A percentile compares a stretch with the other conserved stretches of the same genome.
Conservation (phyloP, 2,329 filamentous ascomycete genomes). For the Penicillium expansum region DNA sequence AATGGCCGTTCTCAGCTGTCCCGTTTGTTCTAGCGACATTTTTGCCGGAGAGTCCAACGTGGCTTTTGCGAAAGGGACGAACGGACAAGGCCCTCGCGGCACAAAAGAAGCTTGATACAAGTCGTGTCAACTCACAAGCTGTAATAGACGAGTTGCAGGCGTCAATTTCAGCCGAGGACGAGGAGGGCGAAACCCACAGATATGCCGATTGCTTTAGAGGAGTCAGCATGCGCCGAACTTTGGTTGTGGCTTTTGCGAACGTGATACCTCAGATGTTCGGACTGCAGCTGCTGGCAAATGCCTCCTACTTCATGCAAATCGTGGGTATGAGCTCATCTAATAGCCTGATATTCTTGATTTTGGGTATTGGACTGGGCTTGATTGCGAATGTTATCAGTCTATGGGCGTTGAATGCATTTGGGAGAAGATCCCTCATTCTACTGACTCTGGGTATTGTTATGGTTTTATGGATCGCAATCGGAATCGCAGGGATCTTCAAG, state of each 20-base stretch:
- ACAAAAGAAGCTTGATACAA: conserved; percentile 13
- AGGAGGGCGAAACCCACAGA: conserved; percentile 30
- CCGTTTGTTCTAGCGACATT: conserved; percentile 45
- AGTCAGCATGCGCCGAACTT: conserved; percentile 20
- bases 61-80: conserved; percentile 43
- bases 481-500: conserved; percentile 45
- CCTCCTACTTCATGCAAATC: conserved; percentile 37
- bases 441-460: conserved; percentile 31
- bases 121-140: not conserved
- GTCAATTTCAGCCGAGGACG: conserved; percentile 40
- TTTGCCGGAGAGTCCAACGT: conserved; percentile 52
- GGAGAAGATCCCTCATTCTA: conserved; percentile 41
- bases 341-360: conserved; percentile 44
- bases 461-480: conserved; percentile 45
- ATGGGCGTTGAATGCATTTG: conserved; percentile 44
- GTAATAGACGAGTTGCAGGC: conserved; percentile 12
- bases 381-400: conserved; percentile 44
- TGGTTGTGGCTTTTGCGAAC: conserved; percentile 37
- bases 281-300: conserved; percentile 42
- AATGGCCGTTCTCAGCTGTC: conserved; percentile 48
- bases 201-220: conserved; percentile 34
- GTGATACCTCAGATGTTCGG: conserved; percentile 46
- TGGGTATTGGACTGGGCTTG: conserved; percentile 46
- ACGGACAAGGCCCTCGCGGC: conserved; percentile 30
- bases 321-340: conserved; percentile 26